Conservation (phyloP, 768 basidiomycete species). For the Leccinum aurantiacum region DNA sequence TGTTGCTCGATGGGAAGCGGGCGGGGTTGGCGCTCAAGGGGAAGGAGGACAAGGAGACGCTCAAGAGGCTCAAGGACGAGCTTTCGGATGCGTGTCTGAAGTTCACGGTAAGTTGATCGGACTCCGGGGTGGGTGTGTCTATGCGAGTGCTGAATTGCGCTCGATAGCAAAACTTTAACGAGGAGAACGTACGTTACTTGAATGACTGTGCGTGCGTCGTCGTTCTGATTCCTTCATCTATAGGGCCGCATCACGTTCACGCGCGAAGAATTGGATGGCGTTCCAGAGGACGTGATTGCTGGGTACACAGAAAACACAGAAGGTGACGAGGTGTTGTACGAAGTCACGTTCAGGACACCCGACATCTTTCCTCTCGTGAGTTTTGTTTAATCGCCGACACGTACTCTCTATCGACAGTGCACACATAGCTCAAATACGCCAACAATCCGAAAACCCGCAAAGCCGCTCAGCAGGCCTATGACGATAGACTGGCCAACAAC, state of each 20-base stretch:
- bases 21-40: constrained; percentile 75
- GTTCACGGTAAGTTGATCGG: constrained; percentile 40
- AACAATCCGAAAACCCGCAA: no score
- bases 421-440: no score
- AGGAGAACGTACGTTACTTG: constrained; percentile 61
- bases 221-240: constrained; percentile 4
- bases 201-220: no score
- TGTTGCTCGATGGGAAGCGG: constrained; percentile 74
- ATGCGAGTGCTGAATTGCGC: not conserved
- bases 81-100: constrained; percentile 70
- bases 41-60: constrained; percentile 50
- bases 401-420: no score
- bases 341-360: no score
- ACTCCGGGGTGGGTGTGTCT: no score
- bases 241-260: constrained; percentile 67
- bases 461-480: no score
- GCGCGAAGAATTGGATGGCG: constrained; percentile 71
- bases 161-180: constrained; percentile 68
- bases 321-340: constrained; percentile 49
- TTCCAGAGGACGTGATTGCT: constrained; percentile 75
- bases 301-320: constrained; percentile 69
- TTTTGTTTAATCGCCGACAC: no score
- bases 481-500: no score
- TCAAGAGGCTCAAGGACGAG: constrained; percentile 69
- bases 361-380: no score